Conservation (phyloP, 2,329 filamentous ascomycete species). For the Gremmenia infestans region DNA sequence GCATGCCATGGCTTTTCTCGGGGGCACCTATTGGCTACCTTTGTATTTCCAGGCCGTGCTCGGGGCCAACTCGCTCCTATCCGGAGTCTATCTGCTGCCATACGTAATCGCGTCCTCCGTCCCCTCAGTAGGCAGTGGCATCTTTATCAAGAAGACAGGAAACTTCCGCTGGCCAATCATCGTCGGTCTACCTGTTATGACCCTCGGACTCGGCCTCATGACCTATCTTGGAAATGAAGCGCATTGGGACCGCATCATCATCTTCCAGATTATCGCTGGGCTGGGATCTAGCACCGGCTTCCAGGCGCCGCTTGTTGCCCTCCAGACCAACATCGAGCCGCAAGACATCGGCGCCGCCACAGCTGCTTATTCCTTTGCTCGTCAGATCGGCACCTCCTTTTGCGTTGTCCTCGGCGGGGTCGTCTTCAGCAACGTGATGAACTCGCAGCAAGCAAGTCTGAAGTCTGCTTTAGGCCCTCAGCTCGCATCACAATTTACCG, state of each 20-base stretch:
- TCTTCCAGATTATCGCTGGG: conserved; percentile 57
- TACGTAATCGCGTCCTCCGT: conserved; percentile 62
- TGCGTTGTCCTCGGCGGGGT: conserved; percentile 42
- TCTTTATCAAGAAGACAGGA: conserved; percentile 56
- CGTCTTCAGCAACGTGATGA: conserved; percentile 40
- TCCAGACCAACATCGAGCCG: conserved; percentile 56
- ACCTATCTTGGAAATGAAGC: conserved; percentile 54
- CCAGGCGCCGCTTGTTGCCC: conserved; percentile 60
- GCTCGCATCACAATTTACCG: neutral
- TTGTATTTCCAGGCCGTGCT: conserved; percentile 68
- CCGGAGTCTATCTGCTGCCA: conserved; percentile 70
- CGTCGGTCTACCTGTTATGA: conserved; percentile 50
- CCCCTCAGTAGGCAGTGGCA: conserved; percentile 49
- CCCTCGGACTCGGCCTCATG: conserved; percentile 58
- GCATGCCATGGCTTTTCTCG: conserved; percentile 53
- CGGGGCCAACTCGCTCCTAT: conserved; percentile 52
- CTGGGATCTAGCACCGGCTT: conserved; percentile 63
- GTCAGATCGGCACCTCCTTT: conserved; percentile 35
- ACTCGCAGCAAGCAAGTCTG: neutral
- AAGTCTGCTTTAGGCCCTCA: neutral
- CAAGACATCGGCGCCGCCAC: conserved; percentile 61
- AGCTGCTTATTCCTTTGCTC: conserved; percentile 56
- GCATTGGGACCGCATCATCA: conserved; percentile 48
- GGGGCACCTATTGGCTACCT: conserved; percentile 21
- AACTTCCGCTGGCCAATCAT: conserved; percentile 56